Base-by-base conservation (phyloP, 2,329 filamentous ascomycete species). In the Furcasterigmium sp. region DNA sequence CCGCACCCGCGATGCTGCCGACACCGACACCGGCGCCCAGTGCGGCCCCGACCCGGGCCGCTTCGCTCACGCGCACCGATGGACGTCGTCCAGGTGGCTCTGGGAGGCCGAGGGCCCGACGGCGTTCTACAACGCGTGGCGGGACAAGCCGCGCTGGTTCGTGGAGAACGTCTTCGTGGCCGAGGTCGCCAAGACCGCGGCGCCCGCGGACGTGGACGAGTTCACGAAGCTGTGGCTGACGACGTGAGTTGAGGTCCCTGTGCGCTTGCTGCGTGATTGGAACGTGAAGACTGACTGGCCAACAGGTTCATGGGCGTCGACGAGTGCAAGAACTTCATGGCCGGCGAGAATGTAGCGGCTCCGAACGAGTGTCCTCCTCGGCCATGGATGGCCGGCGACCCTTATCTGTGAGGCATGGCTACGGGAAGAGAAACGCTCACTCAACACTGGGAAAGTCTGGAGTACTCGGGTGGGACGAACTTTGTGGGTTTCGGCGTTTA, bases 101-200 rank as follows among this genome's bases (percentile, higher is more conserved):
- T 73, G 69, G 69, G 58, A 68, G 14, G 67, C 70, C 1, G 46
- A 52, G 23, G 61, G 60, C 5, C 65, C 68, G 2, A 54, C 65
- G 17, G 59, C 65, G 3, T 73, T 73, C 48, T 70, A 59, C 51
- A 60, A 56, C 2, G 62, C 67, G 3, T 72, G 69, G 70, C 61
- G 64, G n/a, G 60, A 63, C 26, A 67, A 65, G 56, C 64, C 65
- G 8, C 57, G 65, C 39, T 68, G 58, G 39, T 46, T 50, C 28
- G 57, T 69, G 30, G 43, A 52, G n/a, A 53, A 62, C 21, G 51
- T 65, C 47, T 53, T 57, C 37, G 64, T 67, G 36, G 52, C 58
- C 34, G 60, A 65, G 1, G 56, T 67, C 14, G 65, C 64, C 60
- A 48, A 57, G 51, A 58, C 64, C 23, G 65, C 55, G 7, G 54